Percentiles rank a stretch among this genome's conserved stretches.
Evolutionary conservation across 148 eudicot species (phyloP).

Genomic region (Polygonum aviculare): DNA sequence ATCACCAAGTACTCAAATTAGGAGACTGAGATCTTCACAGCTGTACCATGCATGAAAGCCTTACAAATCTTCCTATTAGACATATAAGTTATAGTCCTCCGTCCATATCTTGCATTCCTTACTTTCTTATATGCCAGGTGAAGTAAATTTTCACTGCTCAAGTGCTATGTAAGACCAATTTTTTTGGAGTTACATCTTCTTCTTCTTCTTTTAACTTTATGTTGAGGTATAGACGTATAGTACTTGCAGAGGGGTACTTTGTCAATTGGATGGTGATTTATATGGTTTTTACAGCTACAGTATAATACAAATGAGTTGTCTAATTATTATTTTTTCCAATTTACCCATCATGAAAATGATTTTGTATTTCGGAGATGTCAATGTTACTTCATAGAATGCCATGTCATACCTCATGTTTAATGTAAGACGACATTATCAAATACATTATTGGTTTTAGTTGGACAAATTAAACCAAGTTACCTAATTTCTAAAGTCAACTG

Average conservation of each 20-base stretch:
- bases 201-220: not conserved
- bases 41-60: constrained; percentile 3
- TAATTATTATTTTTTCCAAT: too few species aligned
- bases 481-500: too few species aligned
- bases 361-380: too few species aligned
- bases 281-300: constrained; percentile 1
- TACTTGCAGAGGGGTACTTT: constrained; percentile 1
- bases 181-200: not conserved
- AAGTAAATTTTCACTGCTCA: not conserved
- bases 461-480: too few species aligned
- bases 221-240: constrained; percentile 9
- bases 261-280: not conserved
- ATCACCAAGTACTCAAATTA: constrained; percentile 67
- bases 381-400: not conserved
- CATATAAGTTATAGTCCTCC: constrained; percentile 4
- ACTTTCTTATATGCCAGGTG: not conserved
- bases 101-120: not conserved
- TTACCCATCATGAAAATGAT: too few species aligned
- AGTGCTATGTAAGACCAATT: not conserved
- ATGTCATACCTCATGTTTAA: not conserved
- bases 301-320: not conserved
- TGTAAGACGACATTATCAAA: not conserved
- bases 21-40: constrained; percentile 8
- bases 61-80: not conserved
- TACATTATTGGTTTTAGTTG: too few species aligned